Conservation (phyloP, 148 eudicot genomes). For the Selenicereus undatus region DNA sequence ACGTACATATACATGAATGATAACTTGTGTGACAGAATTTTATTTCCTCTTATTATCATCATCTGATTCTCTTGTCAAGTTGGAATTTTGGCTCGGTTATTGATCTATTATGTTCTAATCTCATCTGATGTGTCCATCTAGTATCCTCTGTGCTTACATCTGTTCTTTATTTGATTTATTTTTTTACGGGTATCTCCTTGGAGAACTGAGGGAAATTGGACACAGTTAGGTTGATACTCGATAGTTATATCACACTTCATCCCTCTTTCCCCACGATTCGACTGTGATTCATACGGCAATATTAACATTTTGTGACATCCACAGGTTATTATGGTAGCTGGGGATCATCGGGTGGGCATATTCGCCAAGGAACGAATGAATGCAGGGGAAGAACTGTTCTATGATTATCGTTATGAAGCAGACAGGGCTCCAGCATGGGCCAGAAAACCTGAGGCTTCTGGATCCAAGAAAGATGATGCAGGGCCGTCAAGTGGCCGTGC, state of each 20-base stretch:
- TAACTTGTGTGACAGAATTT: too few species aligned
- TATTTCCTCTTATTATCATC: too few species aligned
- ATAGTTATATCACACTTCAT: background rate
- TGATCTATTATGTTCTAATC: too few species aligned
- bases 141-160: too few species aligned
- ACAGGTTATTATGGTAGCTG: conserved; percentile 94
- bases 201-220: too few species aligned
- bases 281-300: background rate
- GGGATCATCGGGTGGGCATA: conserved; percentile 99
- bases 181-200: too few species aligned
- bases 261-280: background rate
- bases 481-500: conserved; percentile 84
- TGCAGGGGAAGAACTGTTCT: conserved; percentile 91
- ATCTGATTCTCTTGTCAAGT: too few species aligned
- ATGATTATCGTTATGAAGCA: conserved; percentile 86
- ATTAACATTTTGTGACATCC: background rate
- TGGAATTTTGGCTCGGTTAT: too few species aligned
- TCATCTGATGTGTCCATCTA: too few species aligned
- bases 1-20: too few species aligned
- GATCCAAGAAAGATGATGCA: conserved; percentile 70
- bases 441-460: conserved; percentile 74
- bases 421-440: conserved; percentile 99
- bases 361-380: conserved; percentile 85
- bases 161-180: too few species aligned
- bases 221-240: too few species aligned